Base-by-base conservation (phyloP, 768 basidiomycete genomes). In the Pseudohyphozyma bogoriensis region DNA sequence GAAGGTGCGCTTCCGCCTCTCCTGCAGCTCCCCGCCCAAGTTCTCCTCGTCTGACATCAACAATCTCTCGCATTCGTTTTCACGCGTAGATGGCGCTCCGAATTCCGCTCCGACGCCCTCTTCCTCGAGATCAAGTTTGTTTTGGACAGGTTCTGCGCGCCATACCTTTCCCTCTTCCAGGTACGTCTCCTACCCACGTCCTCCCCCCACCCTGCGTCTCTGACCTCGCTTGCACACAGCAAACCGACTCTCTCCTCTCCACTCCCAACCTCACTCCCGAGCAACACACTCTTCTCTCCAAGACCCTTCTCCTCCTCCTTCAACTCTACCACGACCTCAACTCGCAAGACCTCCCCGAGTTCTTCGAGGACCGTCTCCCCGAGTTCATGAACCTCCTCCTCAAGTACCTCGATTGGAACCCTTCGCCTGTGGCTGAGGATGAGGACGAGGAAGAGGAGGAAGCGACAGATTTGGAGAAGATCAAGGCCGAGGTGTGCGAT, bases 301-400 rank as follows among this genome's bases (percentile, higher is more conserved):
- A 87, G 64, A 80, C 81, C 0, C 84, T 88, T 79, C 80, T 84
- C 24, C 78, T 90, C 10, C 78, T 95, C 20, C 78, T 86, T 22
- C 87, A 92, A 37, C 82, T 97, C 29, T 97, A 85, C 77, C 86
- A 91, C 69, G 95, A 97, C 73, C 82, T 99, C 65, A 90, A 86
- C 3, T 87, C 87, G 67, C 93, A 97, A 65, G 95, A 99, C 74
- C 78, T 97, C 22, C 95, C 92, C 6, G 89, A 90, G 18, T 85
- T 84, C 65, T 84, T 99, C 68, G 95, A 99, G 72, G 95, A 97
- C 69, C 77, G 83, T 31, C 83, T 91, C 60, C 77, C 79, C 24
- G 81, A 85, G 62, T 95, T 93, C 73, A 95, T 96, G 73, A 83
- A 79, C 5, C 83, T 83, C 77, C 86, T 96, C 71, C 82, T 89